Percentiles rank a stretch among this genome's conserved stretches.
These are phyloP conservation scores for Adansonia gregorii DNA, from an alignment of 441 rosid species.

Conservation along the genomic window DNA sequence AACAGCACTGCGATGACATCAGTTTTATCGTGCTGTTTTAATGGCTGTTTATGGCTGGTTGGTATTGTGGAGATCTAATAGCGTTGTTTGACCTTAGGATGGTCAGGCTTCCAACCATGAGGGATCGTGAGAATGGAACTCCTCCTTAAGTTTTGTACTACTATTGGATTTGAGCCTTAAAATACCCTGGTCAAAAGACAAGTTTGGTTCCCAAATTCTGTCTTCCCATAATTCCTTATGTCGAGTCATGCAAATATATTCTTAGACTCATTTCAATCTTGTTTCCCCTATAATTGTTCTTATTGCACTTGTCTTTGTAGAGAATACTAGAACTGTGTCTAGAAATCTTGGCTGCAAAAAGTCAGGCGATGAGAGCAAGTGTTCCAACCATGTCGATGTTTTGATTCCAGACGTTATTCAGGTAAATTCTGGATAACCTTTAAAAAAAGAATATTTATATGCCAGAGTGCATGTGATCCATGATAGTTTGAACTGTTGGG, in stretches of 20 bases:
- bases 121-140: not conserved
- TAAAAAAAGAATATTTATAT: not conserved
- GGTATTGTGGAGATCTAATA: not conserved
- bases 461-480: constrained; percentile 4
- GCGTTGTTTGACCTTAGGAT: not conserved
- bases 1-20: constrained; percentile 3
- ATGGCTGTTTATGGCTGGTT: constrained; percentile 10
- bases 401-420: constrained; percentile 93
- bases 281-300: constrained; percentile 16
- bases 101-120: not conserved
- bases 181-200: not conserved
- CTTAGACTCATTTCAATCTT: constrained; percentile 9
- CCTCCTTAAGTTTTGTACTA: constrained; percentile 15
- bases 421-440: constrained; percentile 50
- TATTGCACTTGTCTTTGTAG: constrained; percentile 48
- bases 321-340: constrained; percentile 81
- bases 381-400: constrained; percentile 66
- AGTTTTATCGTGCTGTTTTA: not conserved
- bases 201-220: constrained; percentile 9
- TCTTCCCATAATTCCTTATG: not conserved
- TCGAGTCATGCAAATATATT: not conserved
- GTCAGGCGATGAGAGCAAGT: constrained; percentile 39
- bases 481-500: not conserved
- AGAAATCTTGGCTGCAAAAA: constrained; percentile 80
- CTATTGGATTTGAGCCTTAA: not conserved